Evolutionary conservation across 164 flowering plant genomes (phyloP).

Genomic region (Stephania yunnanensis): DNA sequence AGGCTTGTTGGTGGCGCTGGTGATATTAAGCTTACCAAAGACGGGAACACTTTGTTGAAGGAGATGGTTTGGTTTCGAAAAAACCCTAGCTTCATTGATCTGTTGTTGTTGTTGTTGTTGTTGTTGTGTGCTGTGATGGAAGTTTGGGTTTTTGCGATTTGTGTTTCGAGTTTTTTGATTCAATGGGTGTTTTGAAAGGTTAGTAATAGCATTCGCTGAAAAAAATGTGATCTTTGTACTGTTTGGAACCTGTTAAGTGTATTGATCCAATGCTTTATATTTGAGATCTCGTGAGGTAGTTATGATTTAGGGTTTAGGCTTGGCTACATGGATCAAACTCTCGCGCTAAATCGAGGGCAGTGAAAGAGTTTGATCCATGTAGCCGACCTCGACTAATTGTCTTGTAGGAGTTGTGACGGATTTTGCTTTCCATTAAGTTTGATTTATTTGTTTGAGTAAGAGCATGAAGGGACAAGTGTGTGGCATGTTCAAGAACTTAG

Average conservation of each 20-base stretch:
- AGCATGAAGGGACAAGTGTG: background rate
- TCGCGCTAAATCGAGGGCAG: too few species aligned
- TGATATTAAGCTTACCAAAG: constrained; percentile 94
- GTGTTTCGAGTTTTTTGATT: background rate
- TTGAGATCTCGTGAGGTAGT: too few species aligned
- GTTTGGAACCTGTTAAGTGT: background rate
- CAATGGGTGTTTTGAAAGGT: background rate
- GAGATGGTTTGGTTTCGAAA: constrained; percentile 61
- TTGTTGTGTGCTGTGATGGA: background rate
- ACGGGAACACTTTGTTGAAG: constrained; percentile 91
- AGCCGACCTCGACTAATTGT: too few species aligned
- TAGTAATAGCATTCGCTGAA: background rate
- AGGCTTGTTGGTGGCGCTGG: constrained; percentile 99
- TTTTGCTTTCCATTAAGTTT: too few species aligned
- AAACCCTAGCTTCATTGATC: constrained; percentile 3
- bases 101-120: background rate
- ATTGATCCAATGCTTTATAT: background rate
- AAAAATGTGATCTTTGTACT: background rate
- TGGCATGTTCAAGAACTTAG: background rate
- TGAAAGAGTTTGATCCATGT: too few species aligned
- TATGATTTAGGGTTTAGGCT: too few species aligned
- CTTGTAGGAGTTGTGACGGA: too few species aligned
- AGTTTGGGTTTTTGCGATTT: background rate
- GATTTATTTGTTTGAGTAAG: background rate
- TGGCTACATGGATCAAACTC: too few species aligned